Evolutionary conservation across 2,329 filamentous ascomycete species (phyloP), one percentile per base, ranked within the genome.

Genomic region (Alternaria sp.): DNA sequence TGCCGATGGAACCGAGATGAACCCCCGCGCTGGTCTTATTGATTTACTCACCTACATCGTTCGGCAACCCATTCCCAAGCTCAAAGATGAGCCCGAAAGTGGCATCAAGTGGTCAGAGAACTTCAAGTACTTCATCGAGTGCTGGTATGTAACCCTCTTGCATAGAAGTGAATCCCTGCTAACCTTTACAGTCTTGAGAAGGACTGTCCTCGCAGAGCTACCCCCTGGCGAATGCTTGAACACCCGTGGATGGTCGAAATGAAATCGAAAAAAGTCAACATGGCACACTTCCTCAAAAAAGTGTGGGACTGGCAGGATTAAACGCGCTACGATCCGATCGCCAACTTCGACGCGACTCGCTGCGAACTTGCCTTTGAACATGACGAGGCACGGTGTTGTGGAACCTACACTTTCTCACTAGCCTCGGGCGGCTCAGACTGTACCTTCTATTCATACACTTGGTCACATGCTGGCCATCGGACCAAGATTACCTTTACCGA

Each of bases 61-160:
- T 47, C 90, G 93, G 70, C 96, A 99, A 79, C 91, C 93, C 4
- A 97, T 98, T 63, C 96, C 96, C 3, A 96, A 93, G 79, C 85
- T 99, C 67, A 98, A 97, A 81, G 96, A 99, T 71, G 96, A 99
- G 81, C 92, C 93, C 0, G 89, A 93, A 30, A 92, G 91, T 70
- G 90, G 90, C 62, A 96, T 99, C 70, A 91, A 90, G 77, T 99
- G 96, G 96, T 97, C 92, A 72, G 92, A 96, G 72, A 97, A 92
- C 77, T 98, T 99, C 83, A 99, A 99, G 81, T 97, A 97, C 80
- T 99, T 99, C 74, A 97, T 99, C 74, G 94, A 97, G 83, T 97
- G 94, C 88, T 98, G 96, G 95, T 98, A 88, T 78, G 93, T 90
- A 59, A 17, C 26, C 28, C 25, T 13, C 49, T 17, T 36, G 11